Conservation (phyloP, 768 basidiomycete genomes). For the Leccinum sublutescens region DNA sequence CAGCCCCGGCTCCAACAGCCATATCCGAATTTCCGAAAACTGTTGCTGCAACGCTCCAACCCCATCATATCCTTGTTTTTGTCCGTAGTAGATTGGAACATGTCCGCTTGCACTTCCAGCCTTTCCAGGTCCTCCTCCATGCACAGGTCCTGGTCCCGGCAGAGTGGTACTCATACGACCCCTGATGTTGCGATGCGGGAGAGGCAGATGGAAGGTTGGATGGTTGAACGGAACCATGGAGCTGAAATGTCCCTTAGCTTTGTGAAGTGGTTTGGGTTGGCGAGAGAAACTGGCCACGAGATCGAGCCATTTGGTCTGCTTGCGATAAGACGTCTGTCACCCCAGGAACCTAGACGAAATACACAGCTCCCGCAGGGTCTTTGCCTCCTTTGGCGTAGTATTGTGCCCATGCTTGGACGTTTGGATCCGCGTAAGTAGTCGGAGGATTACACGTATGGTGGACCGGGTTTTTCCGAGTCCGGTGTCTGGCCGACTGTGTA, state of each 20-base stretch:
- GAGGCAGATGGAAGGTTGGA: slow-evolving; percentile 11
- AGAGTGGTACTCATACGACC: slow-evolving; percentile 22
- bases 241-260: slow-evolving; percentile 16
- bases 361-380: slow-evolving; percentile 73
- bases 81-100: slow-evolving; percentile 13
- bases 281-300: slow-evolving; percentile 13
- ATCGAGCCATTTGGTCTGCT: slow-evolving; percentile 11
- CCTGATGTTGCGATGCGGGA: slow-evolving; percentile 16
- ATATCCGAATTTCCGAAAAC: slow-evolving; percentile 25
- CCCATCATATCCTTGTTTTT: slow-evolving; percentile 22
- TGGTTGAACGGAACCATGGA: slow-evolving; percentile 5
- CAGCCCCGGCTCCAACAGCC: slow-evolving; percentile 23
- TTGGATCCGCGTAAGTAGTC: slow-evolving; percentile 69
- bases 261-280: slow-evolving; percentile 17
- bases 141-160: slow-evolving; percentile 11
- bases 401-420: slow-evolving; percentile 86
- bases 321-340: slow-evolving; percentile 44
- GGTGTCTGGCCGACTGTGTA: slow-evolving; percentile 7
- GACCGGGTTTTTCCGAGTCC: slow-evolving; percentile 32
- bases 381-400: slow-evolving; percentile 81
- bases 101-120: slow-evolving; percentile 15
- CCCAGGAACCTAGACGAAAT: slow-evolving; percentile 78
- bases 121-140: slow-evolving; percentile 20
- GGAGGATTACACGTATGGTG: slow-evolving; percentile 61
- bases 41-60: slow-evolving; percentile 28